These are phyloP conservation scores for Vigna reflexopilosa DNA, from an alignment of 306 rosid species.

Conservation along the genomic window DNA sequence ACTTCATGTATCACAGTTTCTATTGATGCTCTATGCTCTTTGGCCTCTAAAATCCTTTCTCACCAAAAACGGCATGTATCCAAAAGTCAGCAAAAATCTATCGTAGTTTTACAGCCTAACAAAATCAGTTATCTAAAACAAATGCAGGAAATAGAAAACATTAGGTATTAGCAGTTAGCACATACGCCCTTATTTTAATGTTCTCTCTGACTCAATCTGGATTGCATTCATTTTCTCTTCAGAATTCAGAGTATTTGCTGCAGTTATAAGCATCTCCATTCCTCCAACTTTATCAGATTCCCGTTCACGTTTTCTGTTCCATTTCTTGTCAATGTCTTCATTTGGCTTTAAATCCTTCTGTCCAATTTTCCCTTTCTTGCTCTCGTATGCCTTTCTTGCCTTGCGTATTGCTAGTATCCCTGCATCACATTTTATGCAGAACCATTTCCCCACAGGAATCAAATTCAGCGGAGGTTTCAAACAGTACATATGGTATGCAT, in stretches of 20 bases:
- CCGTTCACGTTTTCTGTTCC: slow-evolving; percentile 52
- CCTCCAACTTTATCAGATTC: slow-evolving; percentile 68
- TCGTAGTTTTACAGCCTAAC: slow-evolving; percentile 60
- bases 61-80: slow-evolving; percentile 46
- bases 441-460: slow-evolving; percentile 85
- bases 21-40: slow-evolving; percentile 40
- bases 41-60: slow-evolving; percentile 54
- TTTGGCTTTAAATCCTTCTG: slow-evolving; percentile 47
- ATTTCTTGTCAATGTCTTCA: slow-evolving; percentile 47
- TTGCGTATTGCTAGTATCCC: slow-evolving; percentile 64
- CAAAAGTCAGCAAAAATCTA: slow-evolving; percentile 56
- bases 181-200: slow-evolving; percentile 37
- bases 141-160: slow-evolving; percentile 43
- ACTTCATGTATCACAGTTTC: slow-evolving; percentile 34
- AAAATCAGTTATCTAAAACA: slow-evolving; percentile 50
- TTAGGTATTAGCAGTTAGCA: slow-evolving; percentile 46
- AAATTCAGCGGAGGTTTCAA: slow-evolving; percentile 65
- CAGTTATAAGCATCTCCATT: slow-evolving; percentile 88
- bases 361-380: slow-evolving; percentile 44
- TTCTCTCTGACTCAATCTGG: slow-evolving; percentile 42
- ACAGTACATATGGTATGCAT: slow-evolving; percentile 89
- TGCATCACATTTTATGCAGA: slow-evolving; percentile 73
- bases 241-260: slow-evolving; percentile 71
- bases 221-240: slow-evolving; percentile 61
- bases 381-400: slow-evolving; percentile 66